Percentiles rank a stretch among this genome's conserved stretches.
Evolutionary conservation across 2,329 filamentous ascomycete genomes (phyloP).

Genomic region (Cytospora paraplurivora): DNA sequence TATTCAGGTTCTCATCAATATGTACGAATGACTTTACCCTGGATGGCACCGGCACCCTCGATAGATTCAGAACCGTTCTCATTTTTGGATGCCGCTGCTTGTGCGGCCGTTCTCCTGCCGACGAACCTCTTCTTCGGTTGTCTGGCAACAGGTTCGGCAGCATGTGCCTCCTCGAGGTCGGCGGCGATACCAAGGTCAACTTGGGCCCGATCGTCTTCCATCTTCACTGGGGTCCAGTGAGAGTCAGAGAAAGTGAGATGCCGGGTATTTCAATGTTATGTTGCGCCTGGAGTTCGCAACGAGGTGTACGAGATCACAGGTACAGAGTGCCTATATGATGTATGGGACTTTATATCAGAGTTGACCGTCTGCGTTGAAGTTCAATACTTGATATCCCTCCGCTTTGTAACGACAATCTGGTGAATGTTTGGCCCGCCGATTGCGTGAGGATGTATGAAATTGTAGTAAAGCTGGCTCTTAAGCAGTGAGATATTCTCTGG

Average conservation of each 20-base stretch:
- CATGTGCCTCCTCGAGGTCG: slow-evolving; percentile 56
- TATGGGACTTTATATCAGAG: background rate
- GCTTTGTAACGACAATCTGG: background rate
- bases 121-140: slow-evolving; percentile 93
- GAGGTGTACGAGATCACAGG: background rate
- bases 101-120: slow-evolving; percentile 73
- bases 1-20: background rate
- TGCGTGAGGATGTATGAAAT: background rate
- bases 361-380: background rate
- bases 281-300: background rate
- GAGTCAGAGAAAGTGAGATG: background rate
- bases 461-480: background rate
- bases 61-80: slow-evolving; percentile 40
- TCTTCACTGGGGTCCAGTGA: slow-evolving; percentile 38
- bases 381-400: background rate
- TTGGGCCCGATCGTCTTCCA: slow-evolving; percentile 76
- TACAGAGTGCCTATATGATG: background rate
- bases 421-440: background rate
- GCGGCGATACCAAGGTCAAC: slow-evolving; percentile 71
- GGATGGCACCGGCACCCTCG: slow-evolving; percentile 66
- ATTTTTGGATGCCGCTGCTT: slow-evolving; percentile 53
- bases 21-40: slow-evolving; percentile 52
- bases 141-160: slow-evolving; percentile 53
- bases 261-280: background rate
- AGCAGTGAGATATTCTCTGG: background rate